phyloP scores from a whole-genome alignment of 768 basidiomycete species.

The Mycena vulgaris region DNA sequence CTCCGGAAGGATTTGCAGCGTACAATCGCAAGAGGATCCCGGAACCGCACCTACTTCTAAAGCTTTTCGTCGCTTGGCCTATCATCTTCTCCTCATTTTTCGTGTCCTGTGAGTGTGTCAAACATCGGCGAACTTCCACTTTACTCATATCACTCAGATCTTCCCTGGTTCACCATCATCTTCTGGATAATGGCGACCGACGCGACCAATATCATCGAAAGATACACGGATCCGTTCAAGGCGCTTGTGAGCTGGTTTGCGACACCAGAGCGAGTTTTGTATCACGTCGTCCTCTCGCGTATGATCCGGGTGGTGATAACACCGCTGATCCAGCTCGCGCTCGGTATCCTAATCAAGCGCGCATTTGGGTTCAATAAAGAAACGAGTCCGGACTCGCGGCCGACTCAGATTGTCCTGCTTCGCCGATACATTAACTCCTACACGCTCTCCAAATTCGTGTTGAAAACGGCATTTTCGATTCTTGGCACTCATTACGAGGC shows the following conservation, averaged over 20 bases:
- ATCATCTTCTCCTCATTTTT: slow-evolving; percentile 52
- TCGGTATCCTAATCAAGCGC: slow-evolving; percentile 60
- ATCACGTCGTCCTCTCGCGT: slow-evolving; percentile 55
- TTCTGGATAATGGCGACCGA: slow-evolving; percentile 56
- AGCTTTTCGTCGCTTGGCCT: slow-evolving; percentile 59
- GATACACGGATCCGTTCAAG: slow-evolving; percentile 51
- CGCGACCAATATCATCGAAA: slow-evolving; percentile 42
- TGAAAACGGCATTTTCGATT: slow-evolving; percentile 56
- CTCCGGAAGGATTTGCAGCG: slow-evolving; percentile 51
- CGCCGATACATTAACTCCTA: slow-evolving; percentile 56
- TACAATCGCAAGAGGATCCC: slow-evolving; percentile 55
- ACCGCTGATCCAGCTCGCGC: slow-evolving; percentile 53
- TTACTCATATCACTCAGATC: slow-evolving; percentile 43
- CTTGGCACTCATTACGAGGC: slow-evolving; percentile 61
- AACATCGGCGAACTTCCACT: not conserved
- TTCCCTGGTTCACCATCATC: slow-evolving; percentile 59
- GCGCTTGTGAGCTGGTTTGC: slow-evolving; percentile 61
- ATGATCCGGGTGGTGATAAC: slow-evolving; percentile 53
- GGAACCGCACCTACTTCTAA: slow-evolving; percentile 53
- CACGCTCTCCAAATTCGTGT: slow-evolving; percentile 53
- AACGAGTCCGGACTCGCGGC: slow-evolving; percentile 46
- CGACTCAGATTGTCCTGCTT: slow-evolving; percentile 41
- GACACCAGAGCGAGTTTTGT: slow-evolving; percentile 54
- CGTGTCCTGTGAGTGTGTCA: slow-evolving; percentile 50
- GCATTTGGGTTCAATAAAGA: slow-evolving; percentile 53